Percentiles rank a stretch among this genome's conserved stretches.
phyloP scores from a whole-genome alignment of 768 basidiomycete species.

The Serendipita vermifera region DNA sequence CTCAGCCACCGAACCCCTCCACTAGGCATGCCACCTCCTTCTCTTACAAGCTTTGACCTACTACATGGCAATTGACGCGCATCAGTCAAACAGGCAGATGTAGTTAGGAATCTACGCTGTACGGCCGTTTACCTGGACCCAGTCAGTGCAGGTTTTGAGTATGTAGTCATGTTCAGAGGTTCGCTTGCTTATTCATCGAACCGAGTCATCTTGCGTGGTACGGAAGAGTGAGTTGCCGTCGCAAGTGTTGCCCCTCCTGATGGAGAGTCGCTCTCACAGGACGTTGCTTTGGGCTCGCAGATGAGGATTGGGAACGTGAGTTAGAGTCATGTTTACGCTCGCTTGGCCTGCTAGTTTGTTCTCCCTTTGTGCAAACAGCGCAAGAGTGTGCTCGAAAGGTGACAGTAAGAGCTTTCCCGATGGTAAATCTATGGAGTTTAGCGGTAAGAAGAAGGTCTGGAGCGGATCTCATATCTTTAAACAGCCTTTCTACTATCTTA shows the following conservation, averaged over 20 bases:
- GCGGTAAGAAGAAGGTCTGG: too few relatives aligned
- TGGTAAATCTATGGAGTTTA: too few relatives aligned
- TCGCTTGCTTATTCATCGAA: conserved; percentile 54
- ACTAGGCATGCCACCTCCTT: conserved; percentile 78
- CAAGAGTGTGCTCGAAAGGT: too few relatives aligned
- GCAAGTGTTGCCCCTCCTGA: too few relatives aligned
- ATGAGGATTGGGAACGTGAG: background rate
- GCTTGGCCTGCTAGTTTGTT: background rate
- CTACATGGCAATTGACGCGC: background rate
- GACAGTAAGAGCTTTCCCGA: too few relatives aligned
- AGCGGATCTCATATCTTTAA: too few relatives aligned
- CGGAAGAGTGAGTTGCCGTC: background rate
- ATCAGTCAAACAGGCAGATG: background rate
- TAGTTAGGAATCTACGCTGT: conserved; percentile 66
- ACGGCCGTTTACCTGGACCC: conserved; percentile 97
- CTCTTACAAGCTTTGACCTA: conserved; percentile 43
- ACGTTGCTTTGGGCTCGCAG: background rate
- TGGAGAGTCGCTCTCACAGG: conserved; percentile 13
- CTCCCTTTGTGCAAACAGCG: too few relatives aligned
- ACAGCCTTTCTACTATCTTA: too few relatives aligned
- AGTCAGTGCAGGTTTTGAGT: conserved; percentile 82
- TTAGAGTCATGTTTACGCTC: conserved; percentile 7
- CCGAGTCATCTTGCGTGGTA: background rate
- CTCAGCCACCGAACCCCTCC: conserved; percentile 81
- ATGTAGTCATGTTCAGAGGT: conserved; percentile 43